Evolutionary conservation across 129 eudicot species (phyloP), one percentile per base, ranked within the genome.

Genomic region (Pseudognaphalium luteoalbum): DNA sequence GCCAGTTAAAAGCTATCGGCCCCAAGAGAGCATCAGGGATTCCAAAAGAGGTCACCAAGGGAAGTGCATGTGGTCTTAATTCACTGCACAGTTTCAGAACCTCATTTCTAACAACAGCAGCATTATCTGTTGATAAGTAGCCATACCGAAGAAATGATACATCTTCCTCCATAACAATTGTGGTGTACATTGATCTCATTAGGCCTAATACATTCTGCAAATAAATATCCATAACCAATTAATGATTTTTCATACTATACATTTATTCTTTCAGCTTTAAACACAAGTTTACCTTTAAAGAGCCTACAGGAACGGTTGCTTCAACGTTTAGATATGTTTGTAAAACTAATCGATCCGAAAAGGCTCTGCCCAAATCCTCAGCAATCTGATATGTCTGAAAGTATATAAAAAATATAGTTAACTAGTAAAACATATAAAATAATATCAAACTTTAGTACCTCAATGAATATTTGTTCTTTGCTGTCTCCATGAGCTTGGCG

Each of bases 301-400:
- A 72, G 9, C 87, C 85, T 9, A 77, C 81, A 16, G 97, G 77
- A 11, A 84, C 78, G 32, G 72, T 72, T 32, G 84, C 92, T 85
- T 94, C 98, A n/a, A 88, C 96, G 56, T 91, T 93, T 16, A 86
- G 76, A 80, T 68, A 85, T 57, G 90, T 81, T 82, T 82, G 96
- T 68, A 94, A 73, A 73, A 91, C 82, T 16, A 87, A 70, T 7
- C 85, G 86, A 75, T 91, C 98, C 4, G 96, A 57, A 73, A 87
- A 94, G 54, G 97, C 98, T 84, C 89, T 87, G 39, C 97, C 97
- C 83, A 94, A 81, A 86, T 94, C 97, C 85, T 94, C 98, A 34
- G 98, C 93, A 72, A 94, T 89, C 75, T 87, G 97, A 81, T 91
- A 86, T 41, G 41, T 35, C 41, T 35, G 41, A 35, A 35, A 7